Conservation (phyloP, 306 rosid genomes). For the Trifolium fragiferum region DNA sequence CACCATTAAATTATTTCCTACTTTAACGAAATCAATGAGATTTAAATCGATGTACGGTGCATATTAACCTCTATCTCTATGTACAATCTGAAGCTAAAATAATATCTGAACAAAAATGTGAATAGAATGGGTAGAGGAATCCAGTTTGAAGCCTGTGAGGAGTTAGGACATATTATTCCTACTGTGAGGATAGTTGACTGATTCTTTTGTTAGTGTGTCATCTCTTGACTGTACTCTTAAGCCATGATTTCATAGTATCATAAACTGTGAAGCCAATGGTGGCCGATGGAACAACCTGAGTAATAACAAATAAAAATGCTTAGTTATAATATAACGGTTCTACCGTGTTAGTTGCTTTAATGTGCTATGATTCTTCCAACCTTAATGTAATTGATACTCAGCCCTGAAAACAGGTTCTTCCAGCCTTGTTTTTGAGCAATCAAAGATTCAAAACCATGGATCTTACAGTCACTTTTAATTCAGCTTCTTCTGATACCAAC, state of each 20-base stretch:
- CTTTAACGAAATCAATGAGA: slow-evolving; percentile 38
- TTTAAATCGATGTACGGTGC: slow-evolving; percentile 22
- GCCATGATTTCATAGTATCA: slow-evolving; percentile 70
- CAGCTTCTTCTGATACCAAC: slow-evolving; percentile 64
- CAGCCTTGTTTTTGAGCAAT: slow-evolving; percentile 86
- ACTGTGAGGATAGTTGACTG: slow-evolving; percentile 52
- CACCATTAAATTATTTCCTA: slow-evolving; percentile 28
- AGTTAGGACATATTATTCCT: slow-evolving; percentile 37
- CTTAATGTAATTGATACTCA: slow-evolving; percentile 94
- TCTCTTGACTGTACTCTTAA: slow-evolving; percentile 88
- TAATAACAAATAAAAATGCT: slow-evolving; percentile 27
- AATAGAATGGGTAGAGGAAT: slow-evolving; percentile 38
- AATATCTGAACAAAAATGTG: slow-evolving; percentile 19
- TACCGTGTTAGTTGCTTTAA: slow-evolving; percentile 5
- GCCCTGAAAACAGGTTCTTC: slow-evolving; percentile 89
- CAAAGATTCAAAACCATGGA: slow-evolving; percentile 63
- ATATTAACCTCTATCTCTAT: slow-evolving; percentile 37
- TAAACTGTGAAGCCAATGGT: slow-evolving; percentile 98
- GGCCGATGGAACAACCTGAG: slow-evolving; percentile 94
- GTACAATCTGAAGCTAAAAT: slow-evolving; percentile 48
- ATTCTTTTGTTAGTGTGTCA: slow-evolving; percentile 63
- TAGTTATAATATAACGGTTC: slow-evolving; percentile 36
- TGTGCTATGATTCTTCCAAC: slow-evolving; percentile 47
- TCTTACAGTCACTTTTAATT: slow-evolving; percentile 76
- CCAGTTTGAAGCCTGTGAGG: slow-evolving; percentile 43